phyloP scores from a whole-genome alignment of 1,284 basidiomycete genomes.

The Malassezia sympodialis region DNA sequence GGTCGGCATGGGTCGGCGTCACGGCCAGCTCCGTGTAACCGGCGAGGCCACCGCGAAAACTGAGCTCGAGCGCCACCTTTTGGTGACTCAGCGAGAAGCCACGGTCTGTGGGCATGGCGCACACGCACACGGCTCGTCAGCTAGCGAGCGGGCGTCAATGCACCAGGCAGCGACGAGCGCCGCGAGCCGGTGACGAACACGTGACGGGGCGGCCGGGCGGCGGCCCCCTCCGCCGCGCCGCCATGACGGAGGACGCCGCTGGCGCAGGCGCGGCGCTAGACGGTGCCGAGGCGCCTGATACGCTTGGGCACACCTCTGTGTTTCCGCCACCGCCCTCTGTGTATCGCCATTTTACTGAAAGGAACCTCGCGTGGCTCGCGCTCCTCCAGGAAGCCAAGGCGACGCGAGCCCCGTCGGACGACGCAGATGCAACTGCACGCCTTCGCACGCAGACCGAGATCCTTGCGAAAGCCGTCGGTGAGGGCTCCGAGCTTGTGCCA shows the following conservation, averaged over 20 bases:
- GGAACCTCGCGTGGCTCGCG: conserved; percentile 24
- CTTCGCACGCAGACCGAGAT: neutral
- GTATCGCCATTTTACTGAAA: conserved; percentile 29
- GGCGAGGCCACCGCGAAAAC: conserved; percentile 57
- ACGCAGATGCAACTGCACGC: neutral
- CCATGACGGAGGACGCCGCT: neutral
- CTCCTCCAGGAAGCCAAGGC: conserved; percentile 15
- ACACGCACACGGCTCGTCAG: neutral
- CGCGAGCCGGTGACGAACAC: neutral
- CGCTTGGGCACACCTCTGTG: conserved; percentile 26
- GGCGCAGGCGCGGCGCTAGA: neutral
- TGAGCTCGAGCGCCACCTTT: conserved; percentile 78
- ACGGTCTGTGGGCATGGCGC: conserved; percentile 17
- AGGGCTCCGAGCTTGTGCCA: neutral
- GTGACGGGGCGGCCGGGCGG: neutral
- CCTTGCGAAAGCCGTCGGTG: neutral
- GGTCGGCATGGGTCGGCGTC: conserved; percentile 63
- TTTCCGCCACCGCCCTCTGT: conserved; percentile 36
- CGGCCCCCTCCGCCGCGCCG: neutral
- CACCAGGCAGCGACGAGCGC: neutral
- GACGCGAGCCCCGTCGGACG: neutral
- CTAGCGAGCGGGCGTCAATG: neutral
- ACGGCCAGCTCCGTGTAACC: conserved; percentile 78
- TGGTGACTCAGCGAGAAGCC: conserved; percentile 57
- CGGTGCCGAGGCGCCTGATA: conserved; percentile 1